phyloP scores from a whole-genome alignment of 2,329 filamentous ascomycete species.

The Aaosphaeria pasadenensis region DNA sequence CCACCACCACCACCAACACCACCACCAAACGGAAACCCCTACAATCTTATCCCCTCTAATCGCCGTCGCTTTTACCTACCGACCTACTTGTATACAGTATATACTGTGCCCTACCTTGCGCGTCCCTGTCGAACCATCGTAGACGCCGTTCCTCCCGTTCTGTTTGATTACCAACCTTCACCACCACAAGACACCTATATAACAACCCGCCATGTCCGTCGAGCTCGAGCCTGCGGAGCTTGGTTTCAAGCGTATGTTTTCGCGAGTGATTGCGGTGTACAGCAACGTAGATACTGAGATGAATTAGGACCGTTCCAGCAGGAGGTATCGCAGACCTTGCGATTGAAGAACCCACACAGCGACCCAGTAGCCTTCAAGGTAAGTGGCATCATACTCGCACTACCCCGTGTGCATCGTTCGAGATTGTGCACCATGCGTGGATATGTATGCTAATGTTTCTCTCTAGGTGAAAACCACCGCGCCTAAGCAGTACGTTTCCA shows the following conservation, averaged over 20 bases:
- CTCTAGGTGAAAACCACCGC: conserved; percentile 94
- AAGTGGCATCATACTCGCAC: conserved; percentile 18
- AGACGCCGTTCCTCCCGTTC: conserved; percentile 10
- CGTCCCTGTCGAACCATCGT: conserved; percentile 6
- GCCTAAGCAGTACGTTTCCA: conserved; percentile 81
- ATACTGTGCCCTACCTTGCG: too few species aligned
- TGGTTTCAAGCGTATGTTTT: conserved; percentile 78
- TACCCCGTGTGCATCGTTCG: conserved; percentile 1
- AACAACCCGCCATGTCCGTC: conserved; percentile 72
- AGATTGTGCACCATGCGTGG: background rate
- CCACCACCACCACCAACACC: too few species aligned
- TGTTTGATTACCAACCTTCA: conserved; percentile 30
- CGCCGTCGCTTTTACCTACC: too few species aligned
- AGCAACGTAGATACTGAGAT: conserved; percentile 14
- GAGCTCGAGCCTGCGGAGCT: conserved; percentile 90
- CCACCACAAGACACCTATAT: conserved; percentile 7
- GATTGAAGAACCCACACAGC: conserved; percentile 56
- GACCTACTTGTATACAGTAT: too few species aligned
- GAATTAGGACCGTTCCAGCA: conserved; percentile 59
- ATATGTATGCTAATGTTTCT: conserved; percentile 10
- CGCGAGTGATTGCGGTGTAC: background rate
- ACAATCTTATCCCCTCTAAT: too few species aligned
- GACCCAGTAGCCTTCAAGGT: conserved; percentile 65
- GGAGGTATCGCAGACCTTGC: conserved; percentile 61
- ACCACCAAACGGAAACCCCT: too few species aligned